A percentile compares a stretch with the other conserved stretches of the same genome.
phyloP scores from a whole-genome alignment of 768 basidiomycete genomes.

The Phaeotremella skinneri region DNA sequence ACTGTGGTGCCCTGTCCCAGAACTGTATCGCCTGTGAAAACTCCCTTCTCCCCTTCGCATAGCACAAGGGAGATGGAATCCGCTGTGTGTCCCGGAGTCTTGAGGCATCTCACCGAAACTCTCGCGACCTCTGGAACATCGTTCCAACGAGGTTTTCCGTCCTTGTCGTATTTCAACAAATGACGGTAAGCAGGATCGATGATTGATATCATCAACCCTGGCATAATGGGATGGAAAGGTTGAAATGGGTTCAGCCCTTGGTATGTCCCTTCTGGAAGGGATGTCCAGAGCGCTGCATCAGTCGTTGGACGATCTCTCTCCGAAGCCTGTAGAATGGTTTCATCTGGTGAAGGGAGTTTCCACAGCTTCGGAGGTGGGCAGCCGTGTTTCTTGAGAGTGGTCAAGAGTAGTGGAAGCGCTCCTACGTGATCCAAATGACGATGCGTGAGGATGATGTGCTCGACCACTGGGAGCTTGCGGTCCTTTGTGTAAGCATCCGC shows the following conservation, averaged over 20 bases:
- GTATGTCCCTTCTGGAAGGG: constrained; percentile 35
- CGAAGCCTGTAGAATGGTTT: constrained; percentile 21
- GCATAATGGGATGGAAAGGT: constrained; percentile 42
- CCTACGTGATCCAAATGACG: constrained; percentile 83
- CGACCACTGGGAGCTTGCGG: constrained; percentile 59
- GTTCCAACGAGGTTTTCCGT: constrained; percentile 42
- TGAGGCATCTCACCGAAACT: constrained; percentile 63
- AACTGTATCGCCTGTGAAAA: constrained; percentile 89
- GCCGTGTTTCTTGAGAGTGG: constrained; percentile 64
- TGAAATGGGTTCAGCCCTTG: constrained; percentile 40
- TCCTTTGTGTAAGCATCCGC: background rate
- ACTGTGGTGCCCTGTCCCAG: constrained; percentile 87
- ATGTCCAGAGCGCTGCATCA: constrained; percentile 34
- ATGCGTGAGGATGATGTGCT: constrained; percentile 89
- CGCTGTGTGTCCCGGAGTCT: constrained; percentile 84
- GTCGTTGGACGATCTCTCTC: constrained; percentile 32
- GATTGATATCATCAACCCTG: constrained; percentile 44
- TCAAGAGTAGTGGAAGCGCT: constrained; percentile 70
- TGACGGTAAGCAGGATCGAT: constrained; percentile 42
- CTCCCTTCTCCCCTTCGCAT: constrained; percentile 62
- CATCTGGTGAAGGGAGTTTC: constrained; percentile 47
- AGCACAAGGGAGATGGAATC: constrained; percentile 79
- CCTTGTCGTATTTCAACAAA: constrained; percentile 38
- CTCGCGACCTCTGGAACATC: constrained; percentile 38
- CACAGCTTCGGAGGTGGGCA: constrained; percentile 49